phyloP scores from a whole-genome alignment of 176 grass and related monocot genomes.

The Dactylis glomerata region DNA sequence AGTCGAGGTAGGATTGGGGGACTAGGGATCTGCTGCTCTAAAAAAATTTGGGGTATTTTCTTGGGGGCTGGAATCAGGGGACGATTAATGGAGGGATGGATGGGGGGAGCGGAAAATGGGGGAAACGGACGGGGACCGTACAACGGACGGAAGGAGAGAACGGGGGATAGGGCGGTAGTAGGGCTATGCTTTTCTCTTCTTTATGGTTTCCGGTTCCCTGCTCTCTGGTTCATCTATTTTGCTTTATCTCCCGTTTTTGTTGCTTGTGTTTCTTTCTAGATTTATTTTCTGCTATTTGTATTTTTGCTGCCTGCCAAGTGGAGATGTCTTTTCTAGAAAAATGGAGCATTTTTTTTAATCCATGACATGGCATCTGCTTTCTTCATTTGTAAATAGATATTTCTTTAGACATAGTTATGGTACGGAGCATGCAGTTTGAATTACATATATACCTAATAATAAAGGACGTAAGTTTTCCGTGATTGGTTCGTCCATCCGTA shows the following conservation, averaged over 20 bases:
- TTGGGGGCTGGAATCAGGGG: neutral
- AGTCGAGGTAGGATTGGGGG: constrained; percentile 20
- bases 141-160: constrained; percentile 13
- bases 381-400: neutral
- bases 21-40: constrained; percentile 35
- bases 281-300: neutral
- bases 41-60: neutral
- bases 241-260: constrained; percentile 17
- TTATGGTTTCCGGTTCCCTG: constrained; percentile 10
- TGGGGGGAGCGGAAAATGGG: constrained; percentile 33
- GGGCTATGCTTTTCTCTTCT: constrained; percentile 30
- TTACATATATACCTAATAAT: too few relatives aligned
- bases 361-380: neutral
- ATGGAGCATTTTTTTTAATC: neutral
- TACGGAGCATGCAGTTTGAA: neutral
- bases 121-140: constrained; percentile 35
- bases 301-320: neutral
- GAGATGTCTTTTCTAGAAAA: neutral
- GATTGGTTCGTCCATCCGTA: too few relatives aligned
- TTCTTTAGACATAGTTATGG: too few relatives aligned
- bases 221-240: neutral
- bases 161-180: neutral
- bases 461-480: too few relatives aligned
- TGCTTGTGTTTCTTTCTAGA: neutral
- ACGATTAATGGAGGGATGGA: constrained; percentile 18